Conservation (phyloP, 2,329 filamentous ascomycete genomes). For the Nemania bipapillata region DNA sequence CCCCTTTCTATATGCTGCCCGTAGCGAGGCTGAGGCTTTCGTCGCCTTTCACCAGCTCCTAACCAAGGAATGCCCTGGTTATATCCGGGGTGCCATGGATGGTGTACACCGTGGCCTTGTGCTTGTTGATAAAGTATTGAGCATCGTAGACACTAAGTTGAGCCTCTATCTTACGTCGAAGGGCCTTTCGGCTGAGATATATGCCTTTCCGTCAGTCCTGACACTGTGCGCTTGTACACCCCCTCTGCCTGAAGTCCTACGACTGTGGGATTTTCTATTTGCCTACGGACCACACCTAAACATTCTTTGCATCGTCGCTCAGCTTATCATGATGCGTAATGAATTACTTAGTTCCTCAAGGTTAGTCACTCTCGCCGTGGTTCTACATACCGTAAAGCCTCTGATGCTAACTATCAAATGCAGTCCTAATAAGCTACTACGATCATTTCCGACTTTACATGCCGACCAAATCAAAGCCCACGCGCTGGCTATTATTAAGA, state of each 20-base stretch:
- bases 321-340: slow-evolving; percentile 87
- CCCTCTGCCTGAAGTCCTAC: slow-evolving; percentile 89
- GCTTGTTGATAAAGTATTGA: slow-evolving; percentile 89
- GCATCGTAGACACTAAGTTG: slow-evolving; percentile 89
- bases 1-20: slow-evolving; percentile 92
- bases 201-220: slow-evolving; percentile 93
- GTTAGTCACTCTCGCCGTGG: slow-evolving; percentile 60
- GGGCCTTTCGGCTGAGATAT: slow-evolving; percentile 90
- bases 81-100: slow-evolving; percentile 95
- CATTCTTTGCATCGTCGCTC: slow-evolving; percentile 94
- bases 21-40: slow-evolving; percentile 94
- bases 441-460: slow-evolving; percentile 85
- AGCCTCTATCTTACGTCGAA: slow-evolving; percentile 85
- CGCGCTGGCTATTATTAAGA: slow-evolving; percentile 85
- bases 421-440: slow-evolving; percentile 91
- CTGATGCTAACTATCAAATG: slow-evolving; percentile 19
- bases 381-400: background rate
- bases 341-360: slow-evolving; percentile 84
- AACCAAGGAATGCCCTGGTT: slow-evolving; percentile 87
- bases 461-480: slow-evolving; percentile 85
- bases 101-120: slow-evolving; percentile 92
- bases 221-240: slow-evolving; percentile 96
- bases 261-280: slow-evolving; percentile 96
- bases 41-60: slow-evolving; percentile 89
- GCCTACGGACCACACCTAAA: slow-evolving; percentile 96